Evolutionary conservation across 2,329 filamentous ascomycete genomes (phyloP), one percentile per base, ranked within the genome.

Genomic region (Myriangium duriaei): DNA sequence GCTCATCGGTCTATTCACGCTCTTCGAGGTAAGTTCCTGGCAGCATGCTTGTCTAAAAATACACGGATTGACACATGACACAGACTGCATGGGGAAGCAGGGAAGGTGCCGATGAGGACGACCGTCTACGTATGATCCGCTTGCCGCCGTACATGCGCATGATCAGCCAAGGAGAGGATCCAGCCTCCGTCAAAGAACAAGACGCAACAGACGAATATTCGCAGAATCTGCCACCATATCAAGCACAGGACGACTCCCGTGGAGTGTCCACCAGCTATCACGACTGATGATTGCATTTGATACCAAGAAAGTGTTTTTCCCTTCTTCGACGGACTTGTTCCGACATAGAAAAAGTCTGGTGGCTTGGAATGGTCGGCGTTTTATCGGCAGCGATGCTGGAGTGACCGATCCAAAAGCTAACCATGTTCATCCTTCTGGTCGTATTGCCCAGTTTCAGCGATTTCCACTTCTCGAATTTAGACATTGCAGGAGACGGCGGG

Each of bases 61-160:
- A n/a, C n/a, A n/a, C n/a, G n/a, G n/a, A n/a, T n/a, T n/a, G n/a
- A n/a, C 29, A 10, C 15, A 12, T 19, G 26, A 11, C 9, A 42
- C 55, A 95, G 87, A 95, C 87, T 31, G 88, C 86, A 37, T 95
- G 87, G 87, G 87, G 87, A 54, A 94, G 85, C 62, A 80, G 87
- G 60, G 83, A 85, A 51, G 87, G 91, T 51, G 87, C 85, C 54
- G 87, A 95, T 60, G 72, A 80, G 49, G 81, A 92, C 60, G 81
- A 92, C 59, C 72, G 71, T 46, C 69, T 76, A 49, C 77, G 81
- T 53, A 76, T 83, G 65, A 72, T 60, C 33, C 53, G 51, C 18
- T 46, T 57, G n/a, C 55, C 55, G 35, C 49, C 47, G 11, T 58
- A 58, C 45, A 33, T 26, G 21, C 21, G 7, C n/a, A 26, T n/a